A percentile compares a stretch with the other conserved stretches of the same genome.
Conservation (phyloP, 2,329 filamentous ascomycete genomes). For the Aureobasidium sp. region DNA sequence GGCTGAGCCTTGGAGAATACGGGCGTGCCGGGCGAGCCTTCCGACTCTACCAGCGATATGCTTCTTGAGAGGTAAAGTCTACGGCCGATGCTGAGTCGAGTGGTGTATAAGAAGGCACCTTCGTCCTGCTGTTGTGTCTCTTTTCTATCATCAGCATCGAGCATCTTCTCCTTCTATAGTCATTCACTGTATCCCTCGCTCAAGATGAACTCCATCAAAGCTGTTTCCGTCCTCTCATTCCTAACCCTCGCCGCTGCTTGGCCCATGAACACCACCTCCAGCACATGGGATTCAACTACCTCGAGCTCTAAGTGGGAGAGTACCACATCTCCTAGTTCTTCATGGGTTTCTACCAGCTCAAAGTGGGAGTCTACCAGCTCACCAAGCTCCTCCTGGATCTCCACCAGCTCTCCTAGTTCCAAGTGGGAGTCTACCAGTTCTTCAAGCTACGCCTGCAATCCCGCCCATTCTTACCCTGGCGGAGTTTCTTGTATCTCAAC, state of each 20-base stretch:
- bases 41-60: not conserved
- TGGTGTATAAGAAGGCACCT: constrained; percentile 1
- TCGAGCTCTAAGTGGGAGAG: not conserved
- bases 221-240: constrained; percentile 6
- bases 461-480: not conserved
- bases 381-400: not conserved
- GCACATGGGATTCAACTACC: not conserved
- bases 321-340: constrained; percentile 17
- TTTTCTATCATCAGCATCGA: not conserved
- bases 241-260: not conserved
- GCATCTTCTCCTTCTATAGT: not conserved
- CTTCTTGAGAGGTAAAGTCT: not conserved
- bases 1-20: not conserved
- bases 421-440: not conserved
- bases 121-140: not conserved
- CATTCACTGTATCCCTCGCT: not conserved
- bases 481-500: constrained; percentile 6
- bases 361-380: not conserved
- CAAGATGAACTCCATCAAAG: constrained; percentile 13
- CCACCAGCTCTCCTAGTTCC: not conserved
- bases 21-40: not conserved
- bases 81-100: not conserved
- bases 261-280: not conserved
- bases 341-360: constrained; percentile 18
- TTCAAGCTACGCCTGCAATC: constrained; percentile 13